These are phyloP conservation scores for Heliocybe sulcata DNA, from an alignment of 1,284 basidiomycete genomes.

Conservation along the genomic window DNA sequence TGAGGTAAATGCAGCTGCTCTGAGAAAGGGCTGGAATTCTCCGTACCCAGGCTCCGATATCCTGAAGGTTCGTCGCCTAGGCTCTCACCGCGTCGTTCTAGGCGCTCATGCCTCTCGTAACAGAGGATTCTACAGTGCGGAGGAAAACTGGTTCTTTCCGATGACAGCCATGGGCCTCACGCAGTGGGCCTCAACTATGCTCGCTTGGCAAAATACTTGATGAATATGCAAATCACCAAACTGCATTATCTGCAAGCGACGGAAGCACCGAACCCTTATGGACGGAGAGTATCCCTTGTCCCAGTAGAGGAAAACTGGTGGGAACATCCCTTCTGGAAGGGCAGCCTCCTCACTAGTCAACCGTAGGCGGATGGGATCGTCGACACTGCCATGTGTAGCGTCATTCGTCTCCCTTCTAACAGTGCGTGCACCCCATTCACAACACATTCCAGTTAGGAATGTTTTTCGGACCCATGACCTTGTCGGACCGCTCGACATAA, in stretches of 20 bases:
- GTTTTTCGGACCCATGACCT: too few relatives aligned
- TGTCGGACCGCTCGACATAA: too few relatives aligned
- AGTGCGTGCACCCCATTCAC: too few relatives aligned
- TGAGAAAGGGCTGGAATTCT: conserved; percentile 85
- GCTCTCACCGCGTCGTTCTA: neutral
- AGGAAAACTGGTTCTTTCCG: conserved; percentile 83
- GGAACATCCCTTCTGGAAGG: conserved; percentile 49
- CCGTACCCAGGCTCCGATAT: conserved; percentile 83
- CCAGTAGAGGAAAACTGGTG: conserved; percentile 46
- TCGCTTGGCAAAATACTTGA: conserved; percentile 64
- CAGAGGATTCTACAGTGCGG: conserved; percentile 63
- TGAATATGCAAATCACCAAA: conserved; percentile 48
- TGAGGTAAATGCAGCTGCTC: conserved; percentile 89
- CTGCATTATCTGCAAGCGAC: conserved; percentile 36
- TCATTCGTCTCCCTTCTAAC: too few relatives aligned
- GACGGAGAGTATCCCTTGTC: conserved; percentile 36
- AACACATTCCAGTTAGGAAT: too few relatives aligned
- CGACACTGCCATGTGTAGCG: too few relatives aligned
- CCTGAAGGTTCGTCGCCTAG: conserved; percentile 48
- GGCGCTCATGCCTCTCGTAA: conserved; percentile 4
- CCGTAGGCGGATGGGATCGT: too few relatives aligned
- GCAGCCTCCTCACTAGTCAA: neutral
- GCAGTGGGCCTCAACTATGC: conserved; percentile 87
- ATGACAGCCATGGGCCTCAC: conserved; percentile 91
- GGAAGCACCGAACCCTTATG: conserved; percentile 29